These are phyloP conservation scores for Gastrolobium bilobum DNA, from an alignment of 306 rosid species.

Conservation along the genomic window DNA sequence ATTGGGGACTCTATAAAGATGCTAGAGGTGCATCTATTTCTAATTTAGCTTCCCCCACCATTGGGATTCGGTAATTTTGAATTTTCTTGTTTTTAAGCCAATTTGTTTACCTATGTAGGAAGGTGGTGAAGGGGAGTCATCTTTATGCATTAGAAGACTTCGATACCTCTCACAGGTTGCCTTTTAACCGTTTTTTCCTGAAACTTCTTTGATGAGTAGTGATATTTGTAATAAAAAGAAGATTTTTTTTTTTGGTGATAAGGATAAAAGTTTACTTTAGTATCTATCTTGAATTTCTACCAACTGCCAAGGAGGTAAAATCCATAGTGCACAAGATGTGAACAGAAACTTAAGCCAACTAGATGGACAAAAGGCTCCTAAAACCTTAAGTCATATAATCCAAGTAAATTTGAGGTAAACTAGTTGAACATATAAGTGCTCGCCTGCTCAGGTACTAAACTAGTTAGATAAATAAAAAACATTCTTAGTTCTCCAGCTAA, in stretches of 20 bases:
- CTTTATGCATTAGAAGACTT: slow-evolving; percentile 71
- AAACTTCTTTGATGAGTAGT: slow-evolving; percentile 34
- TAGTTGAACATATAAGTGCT: slow-evolving; percentile 15
- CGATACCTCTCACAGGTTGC: slow-evolving; percentile 85
- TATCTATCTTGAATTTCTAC: slow-evolving; percentile 24
- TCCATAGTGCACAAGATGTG: not conserved
- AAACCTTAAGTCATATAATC: slow-evolving; percentile 30
- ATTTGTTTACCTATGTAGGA: slow-evolving; percentile 65
- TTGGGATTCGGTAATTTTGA: slow-evolving; percentile 34
- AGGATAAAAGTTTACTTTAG: slow-evolving; percentile 13
- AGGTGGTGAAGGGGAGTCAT: slow-evolving; percentile 75
- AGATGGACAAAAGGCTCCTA: slow-evolving; percentile 18
- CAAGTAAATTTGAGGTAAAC: slow-evolving; percentile 19
- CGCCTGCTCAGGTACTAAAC: slow-evolving; percentile 35
- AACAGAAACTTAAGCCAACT: slow-evolving; percentile 12
- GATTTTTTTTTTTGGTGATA: not conserved
- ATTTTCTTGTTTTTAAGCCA: slow-evolving; percentile 38
- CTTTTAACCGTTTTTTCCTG: slow-evolving; percentile 23
- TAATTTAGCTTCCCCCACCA: slow-evolving; percentile 25
- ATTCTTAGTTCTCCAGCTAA: not conserved
- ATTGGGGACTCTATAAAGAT: slow-evolving; percentile 81
- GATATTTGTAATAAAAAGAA: not conserved
- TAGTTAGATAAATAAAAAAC: not conserved
- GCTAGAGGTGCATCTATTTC: slow-evolving; percentile 72
- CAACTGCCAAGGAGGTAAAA: not conserved